Evolutionary conservation across 352 stramenopile genomes (phyloP).

Genomic region (Phytophthora capsici): DNA sequence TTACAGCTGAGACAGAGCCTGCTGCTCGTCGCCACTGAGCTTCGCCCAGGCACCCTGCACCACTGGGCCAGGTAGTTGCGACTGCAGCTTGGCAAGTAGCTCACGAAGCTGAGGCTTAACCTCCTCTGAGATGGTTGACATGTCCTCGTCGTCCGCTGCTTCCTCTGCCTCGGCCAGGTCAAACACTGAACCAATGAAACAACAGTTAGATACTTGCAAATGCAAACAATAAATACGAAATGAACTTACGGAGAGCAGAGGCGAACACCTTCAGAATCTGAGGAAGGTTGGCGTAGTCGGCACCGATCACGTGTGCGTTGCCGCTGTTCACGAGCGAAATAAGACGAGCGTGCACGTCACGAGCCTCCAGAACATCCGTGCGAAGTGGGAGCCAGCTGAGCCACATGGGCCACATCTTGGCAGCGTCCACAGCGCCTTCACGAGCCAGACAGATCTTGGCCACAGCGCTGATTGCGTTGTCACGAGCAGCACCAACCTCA

Average conservation of each 20-base stretch:
- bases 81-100: constrained; percentile 72
- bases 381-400: constrained; percentile 83
- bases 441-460: constrained; percentile 75
- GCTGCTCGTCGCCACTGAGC: constrained; percentile 75
- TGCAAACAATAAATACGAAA: constrained; percentile 13
- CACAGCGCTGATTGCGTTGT: constrained; percentile 87
- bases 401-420: constrained; percentile 75
- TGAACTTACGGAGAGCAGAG: constrained; percentile 69
- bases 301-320: constrained; percentile 71
- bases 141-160: constrained; percentile 68
- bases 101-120: constrained; percentile 61
- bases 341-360: constrained; percentile 77
- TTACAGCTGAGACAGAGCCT: constrained; percentile 72
- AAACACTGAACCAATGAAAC: constrained; percentile 53
- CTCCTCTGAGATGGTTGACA: constrained; percentile 73
- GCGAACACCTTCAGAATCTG: constrained; percentile 81
- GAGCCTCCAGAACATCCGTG: constrained; percentile 81
- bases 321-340: constrained; percentile 65
- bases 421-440: constrained; percentile 62
- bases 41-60: constrained; percentile 75
- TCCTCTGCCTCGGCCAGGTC: constrained; percentile 66
- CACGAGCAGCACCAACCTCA: constrained; percentile 69
- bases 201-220: constrained; percentile 24
- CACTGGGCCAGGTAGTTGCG: constrained; percentile 60
- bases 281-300: constrained; percentile 67